These are phyloP conservation scores for Macrophomina pseudophaseolina DNA, from an alignment of 2,329 filamentous ascomycete genomes.

Conservation along the genomic window DNA sequence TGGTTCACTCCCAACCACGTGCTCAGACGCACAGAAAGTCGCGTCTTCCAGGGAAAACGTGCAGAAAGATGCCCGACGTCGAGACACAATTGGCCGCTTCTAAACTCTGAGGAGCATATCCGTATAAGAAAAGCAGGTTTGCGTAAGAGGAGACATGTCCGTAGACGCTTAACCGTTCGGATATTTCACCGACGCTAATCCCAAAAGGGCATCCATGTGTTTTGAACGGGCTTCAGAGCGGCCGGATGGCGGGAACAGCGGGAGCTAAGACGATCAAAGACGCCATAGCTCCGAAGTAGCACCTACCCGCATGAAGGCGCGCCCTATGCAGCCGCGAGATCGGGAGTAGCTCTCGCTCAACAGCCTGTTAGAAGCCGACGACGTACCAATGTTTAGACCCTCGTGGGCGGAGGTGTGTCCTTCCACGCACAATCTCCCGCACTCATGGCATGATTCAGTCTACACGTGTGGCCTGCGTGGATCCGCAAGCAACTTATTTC, in stretches of 20 bases:
- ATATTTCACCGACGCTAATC: neutral
- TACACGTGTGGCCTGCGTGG: neutral
- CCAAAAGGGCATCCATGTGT: neutral
- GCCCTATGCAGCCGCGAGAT: neutral
- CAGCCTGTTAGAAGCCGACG: neutral
- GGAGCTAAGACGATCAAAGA: neutral
- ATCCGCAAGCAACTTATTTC: neutral
- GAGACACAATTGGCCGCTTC: neutral
- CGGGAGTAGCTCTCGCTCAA: neutral
- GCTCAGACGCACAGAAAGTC: neutral
- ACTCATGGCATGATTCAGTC: neutral
- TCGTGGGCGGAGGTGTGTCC: neutral
- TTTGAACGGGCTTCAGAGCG: neutral
- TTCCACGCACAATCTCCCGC: neutral
- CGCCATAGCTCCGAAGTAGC: neutral
- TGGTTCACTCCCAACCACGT: neutral
- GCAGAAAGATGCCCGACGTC: neutral
- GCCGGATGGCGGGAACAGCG: conserved; percentile 6
- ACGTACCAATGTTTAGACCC: neutral
- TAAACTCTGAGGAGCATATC: neutral
- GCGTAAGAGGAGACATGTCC: neutral
- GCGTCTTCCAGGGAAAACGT: neutral
- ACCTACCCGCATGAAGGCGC: neutral
- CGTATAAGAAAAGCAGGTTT: neutral
- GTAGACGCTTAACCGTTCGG: neutral